A percentile compares a stretch with the other conserved stretches of the same genome.
phyloP scores from a whole-genome alignment of 768 basidiomycete species.

The Trametes sanguinea region DNA sequence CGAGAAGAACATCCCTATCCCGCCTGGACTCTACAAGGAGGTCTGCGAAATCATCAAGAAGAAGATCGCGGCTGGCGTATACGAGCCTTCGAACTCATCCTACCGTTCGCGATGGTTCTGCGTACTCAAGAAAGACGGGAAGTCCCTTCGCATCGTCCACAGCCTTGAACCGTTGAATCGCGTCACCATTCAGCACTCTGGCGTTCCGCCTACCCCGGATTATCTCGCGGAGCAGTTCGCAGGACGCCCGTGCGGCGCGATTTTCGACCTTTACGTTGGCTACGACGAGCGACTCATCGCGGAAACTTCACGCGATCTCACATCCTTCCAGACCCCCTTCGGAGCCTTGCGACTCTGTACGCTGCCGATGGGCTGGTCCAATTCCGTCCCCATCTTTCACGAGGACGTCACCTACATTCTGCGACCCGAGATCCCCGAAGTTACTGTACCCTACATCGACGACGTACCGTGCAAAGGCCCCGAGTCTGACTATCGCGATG shows the following conservation, averaged over 20 bases:
- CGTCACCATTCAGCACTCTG: conserved; percentile 24
- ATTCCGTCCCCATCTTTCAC: no score
- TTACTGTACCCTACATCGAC: no score
- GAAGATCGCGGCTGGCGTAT: conserved; percentile 42
- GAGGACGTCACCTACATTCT: no score
- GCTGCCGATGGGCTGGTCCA: no score
- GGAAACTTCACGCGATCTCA: conserved; percentile 16
- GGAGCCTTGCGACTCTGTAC: conserved; percentile 10
- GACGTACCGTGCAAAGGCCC: no score
- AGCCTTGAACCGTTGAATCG: conserved; percentile 30
- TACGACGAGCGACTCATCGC: conserved; percentile 13
- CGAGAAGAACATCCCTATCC: no score
- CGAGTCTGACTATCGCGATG: no score
- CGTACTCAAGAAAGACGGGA: no score
- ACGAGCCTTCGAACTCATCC: conserved; percentile 40
- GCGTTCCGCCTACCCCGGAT: no score
- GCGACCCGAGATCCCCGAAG: no score
- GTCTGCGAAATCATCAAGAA: conserved; percentile 34
- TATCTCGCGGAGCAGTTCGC: neutral
- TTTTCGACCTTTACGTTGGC: conserved; percentile 19
- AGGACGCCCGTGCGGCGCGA: conserved; percentile 21
- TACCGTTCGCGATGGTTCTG: conserved; percentile 46
- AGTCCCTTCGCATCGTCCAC: conserved; percentile 26
- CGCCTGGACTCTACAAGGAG: no score
- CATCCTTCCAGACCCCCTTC: conserved; percentile 17